phyloP scores from a whole-genome alignment of 163 green algal genomes.

The Volvox carteri region DNA sequence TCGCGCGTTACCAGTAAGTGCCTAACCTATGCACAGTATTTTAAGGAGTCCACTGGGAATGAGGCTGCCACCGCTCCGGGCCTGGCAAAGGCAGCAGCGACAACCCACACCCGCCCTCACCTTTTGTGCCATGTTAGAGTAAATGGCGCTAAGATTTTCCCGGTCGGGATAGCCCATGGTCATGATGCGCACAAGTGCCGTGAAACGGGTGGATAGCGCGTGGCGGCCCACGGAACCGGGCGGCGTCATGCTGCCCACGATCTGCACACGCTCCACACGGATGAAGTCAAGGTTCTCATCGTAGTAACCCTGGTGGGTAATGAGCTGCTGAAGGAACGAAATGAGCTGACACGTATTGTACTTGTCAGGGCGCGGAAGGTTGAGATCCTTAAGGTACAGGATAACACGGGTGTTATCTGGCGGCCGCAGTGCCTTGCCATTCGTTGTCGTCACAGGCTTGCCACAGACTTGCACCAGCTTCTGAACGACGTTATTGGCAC shows the following conservation, averaged over 20 bases:
- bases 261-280: slow-evolving; percentile 76
- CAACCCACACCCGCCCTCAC: too few species aligned
- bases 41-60: too few species aligned
- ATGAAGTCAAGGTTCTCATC: slow-evolving; percentile 87
- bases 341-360: slow-evolving; percentile 86
- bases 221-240: slow-evolving; percentile 73
- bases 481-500: slow-evolving; percentile 80
- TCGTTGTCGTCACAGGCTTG: slow-evolving; percentile 79
- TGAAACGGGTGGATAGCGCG: slow-evolving; percentile 77
- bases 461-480: slow-evolving; percentile 85
- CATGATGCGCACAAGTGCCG: slow-evolving; percentile 70
- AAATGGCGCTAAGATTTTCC: slow-evolving; percentile 72
- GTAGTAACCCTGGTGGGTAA: slow-evolving; percentile 86
- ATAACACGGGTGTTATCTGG: slow-evolving; percentile 75
- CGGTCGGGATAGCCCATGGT: slow-evolving; percentile 71
- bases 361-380: slow-evolving; percentile 84
- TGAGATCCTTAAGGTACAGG: slow-evolving; percentile 85
- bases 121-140: slow-evolving; percentile 65
- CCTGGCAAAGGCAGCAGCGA: too few species aligned
- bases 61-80: too few species aligned
- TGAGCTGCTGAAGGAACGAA: slow-evolving; percentile 86
- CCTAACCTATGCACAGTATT: too few species aligned
- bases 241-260: slow-evolving; percentile 82
- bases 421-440: slow-evolving; percentile 74
- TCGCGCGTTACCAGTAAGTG: too few species aligned